These are phyloP conservation scores for Triticum dicoccoides DNA, from an alignment of 176 grass and related monocot genomes.

Conservation along the genomic window DNA sequence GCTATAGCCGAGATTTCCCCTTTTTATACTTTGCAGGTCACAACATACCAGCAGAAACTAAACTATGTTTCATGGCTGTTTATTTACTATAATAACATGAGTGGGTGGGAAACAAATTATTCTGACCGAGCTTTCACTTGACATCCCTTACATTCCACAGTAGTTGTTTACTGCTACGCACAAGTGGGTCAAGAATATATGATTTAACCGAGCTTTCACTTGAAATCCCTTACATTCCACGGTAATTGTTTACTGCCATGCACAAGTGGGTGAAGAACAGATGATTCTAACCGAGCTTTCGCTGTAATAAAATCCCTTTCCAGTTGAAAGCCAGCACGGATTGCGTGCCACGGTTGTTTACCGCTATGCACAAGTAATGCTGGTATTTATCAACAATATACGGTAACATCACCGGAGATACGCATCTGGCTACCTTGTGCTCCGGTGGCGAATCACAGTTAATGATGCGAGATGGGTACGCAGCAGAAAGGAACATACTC, in stretches of 20 bases:
- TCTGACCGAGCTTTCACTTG: not conserved
- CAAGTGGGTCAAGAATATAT: not conserved
- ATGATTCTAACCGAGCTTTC: not conserved
- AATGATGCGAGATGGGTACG: not conserved
- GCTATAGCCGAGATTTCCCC: not conserved
- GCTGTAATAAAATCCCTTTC: not conserved
- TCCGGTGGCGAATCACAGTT: not conserved
- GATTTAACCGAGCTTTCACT: not conserved
- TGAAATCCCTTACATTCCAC: not conserved
- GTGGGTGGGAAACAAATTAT: not conserved
- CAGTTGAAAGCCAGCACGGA: not conserved
- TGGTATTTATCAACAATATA: not conserved
- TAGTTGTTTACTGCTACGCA: not conserved
- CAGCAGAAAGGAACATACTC: not conserved
- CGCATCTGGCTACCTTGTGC: not conserved
- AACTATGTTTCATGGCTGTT: not conserved
- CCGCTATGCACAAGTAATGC: not conserved
- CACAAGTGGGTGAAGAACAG: not conserved
- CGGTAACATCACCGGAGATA: not conserved
- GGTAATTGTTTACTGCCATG: not conserved
- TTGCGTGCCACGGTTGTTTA: not conserved
- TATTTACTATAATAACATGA: not conserved
- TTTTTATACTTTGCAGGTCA: not conserved
- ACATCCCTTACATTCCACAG: not conserved
- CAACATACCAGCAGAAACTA: not conserved